A percentile compares a stretch with the other conserved stretches of the same genome.
Evolutionary conservation across 306 rosid genomes (phyloP).

Genomic region (Prunus persica): Prunus_persica_NCBIv2 NC_034012.1:24327001-24327500

Average conservation of each 20-base stretch:
- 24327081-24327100: slow-evolving; percentile 95
- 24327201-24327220: background rate
- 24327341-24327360: too few relatives aligned
- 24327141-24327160: background rate
- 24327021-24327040: slow-evolving; percentile 73
- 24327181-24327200: background rate
- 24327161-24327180: background rate
- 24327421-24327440: slow-evolving; percentile 92
- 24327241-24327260: background rate
- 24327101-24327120: slow-evolving; percentile 47
- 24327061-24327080: slow-evolving; percentile 78
- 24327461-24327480: slow-evolving; percentile 84
- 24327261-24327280: too few relatives aligned
- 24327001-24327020: slow-evolving; percentile 71
- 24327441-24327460: slow-evolving; percentile 77
- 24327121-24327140: too few relatives aligned
- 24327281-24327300: too few relatives aligned
- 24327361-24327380: too few relatives aligned
- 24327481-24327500: slow-evolving; percentile 64
- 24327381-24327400: too few relatives aligned
- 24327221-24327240: background rate
- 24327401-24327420: slow-evolving; percentile 50
- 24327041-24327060: slow-evolving; percentile 75
- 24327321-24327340: background rate
- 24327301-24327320: background rate